Conservation (phyloP, 1,284 basidiomycete species). For the Rhodofomes roseus region DNA sequence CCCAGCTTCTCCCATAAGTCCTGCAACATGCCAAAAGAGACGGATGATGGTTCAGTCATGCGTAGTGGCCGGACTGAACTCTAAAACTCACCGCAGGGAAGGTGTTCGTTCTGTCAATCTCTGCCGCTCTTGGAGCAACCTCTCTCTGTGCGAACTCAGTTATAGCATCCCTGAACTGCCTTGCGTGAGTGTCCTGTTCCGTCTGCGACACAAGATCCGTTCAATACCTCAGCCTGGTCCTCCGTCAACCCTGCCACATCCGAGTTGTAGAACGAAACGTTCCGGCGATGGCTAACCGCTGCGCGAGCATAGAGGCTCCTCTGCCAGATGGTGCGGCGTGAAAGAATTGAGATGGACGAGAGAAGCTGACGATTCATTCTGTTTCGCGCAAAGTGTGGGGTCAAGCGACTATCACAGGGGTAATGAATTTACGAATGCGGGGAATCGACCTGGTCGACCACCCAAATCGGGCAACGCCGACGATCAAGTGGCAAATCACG, state of each 20-base stretch:
- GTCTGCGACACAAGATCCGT: background rate
- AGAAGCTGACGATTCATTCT: background rate
- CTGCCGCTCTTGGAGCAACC: slow-evolving; percentile 77
- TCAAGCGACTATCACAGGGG: background rate
- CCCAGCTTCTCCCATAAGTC: slow-evolving; percentile 90
- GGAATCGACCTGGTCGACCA: background rate
- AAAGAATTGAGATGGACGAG: background rate
- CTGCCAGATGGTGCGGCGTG: background rate
- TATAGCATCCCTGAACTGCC: slow-evolving; percentile 78
- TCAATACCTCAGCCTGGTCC: slow-evolving; percentile 76
- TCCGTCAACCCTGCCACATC: slow-evolving; percentile 80
- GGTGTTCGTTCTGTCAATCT: slow-evolving; percentile 81
- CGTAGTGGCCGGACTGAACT: background rate
- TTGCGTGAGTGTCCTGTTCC: background rate
- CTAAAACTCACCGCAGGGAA: slow-evolving; percentile 61
- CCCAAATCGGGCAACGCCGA: background rate
- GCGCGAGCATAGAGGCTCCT: background rate
- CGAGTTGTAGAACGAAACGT: slow-evolving; percentile 67
- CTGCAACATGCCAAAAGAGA: slow-evolving; percentile 34
- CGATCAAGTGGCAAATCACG: background rate
- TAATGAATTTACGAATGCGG: background rate
- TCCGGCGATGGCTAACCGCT: slow-evolving; percentile 21
- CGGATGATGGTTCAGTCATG: background rate
- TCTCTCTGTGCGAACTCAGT: slow-evolving; percentile 76
- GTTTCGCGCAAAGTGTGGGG: background rate